These are phyloP conservation scores for Silene coronaria DNA, from an alignment of 179 eudicot genomes.

Conservation along the genomic window DNA sequence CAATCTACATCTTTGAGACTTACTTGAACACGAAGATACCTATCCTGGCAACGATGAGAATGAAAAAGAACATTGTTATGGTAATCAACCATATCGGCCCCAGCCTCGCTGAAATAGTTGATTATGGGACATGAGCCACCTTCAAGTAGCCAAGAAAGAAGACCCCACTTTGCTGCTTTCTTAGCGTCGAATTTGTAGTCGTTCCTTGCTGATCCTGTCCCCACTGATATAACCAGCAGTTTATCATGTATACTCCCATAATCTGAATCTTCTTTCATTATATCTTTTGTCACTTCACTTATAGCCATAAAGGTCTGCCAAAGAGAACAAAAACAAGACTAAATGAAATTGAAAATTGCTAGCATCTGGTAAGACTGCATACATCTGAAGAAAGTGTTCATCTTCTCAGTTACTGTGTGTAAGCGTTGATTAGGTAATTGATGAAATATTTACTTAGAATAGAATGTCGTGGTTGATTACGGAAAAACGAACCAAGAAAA, in stretches of 20 bases:
- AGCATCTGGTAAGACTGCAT: too few species aligned
- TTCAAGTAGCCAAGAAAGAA: constrained; percentile 39
- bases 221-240: constrained; percentile 44
- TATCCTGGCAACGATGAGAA: constrained; percentile 25
- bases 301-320: constrained; percentile 29
- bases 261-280: constrained; percentile 27
- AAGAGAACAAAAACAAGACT: too few species aligned
- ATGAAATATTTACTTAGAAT: too few species aligned
- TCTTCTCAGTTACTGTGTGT: too few species aligned
- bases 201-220: constrained; percentile 43
- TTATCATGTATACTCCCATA: constrained; percentile 20
- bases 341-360: too few species aligned
- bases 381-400: too few species aligned
- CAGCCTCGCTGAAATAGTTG: constrained; percentile 32
- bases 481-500: too few species aligned
- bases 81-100: constrained; percentile 46
- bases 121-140: constrained; percentile 42
- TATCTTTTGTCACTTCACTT: constrained; percentile 31
- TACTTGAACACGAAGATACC: constrained; percentile 50
- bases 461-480: too few species aligned
- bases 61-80: constrained; percentile 36
- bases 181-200: constrained; percentile 36
- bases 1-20: background rate
- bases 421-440: too few species aligned
- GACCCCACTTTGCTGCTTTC: constrained; percentile 42